phyloP scores from a whole-genome alignment of 2,329 filamentous ascomycete species.

The Arthrobotrys entomopaga region DNA sequence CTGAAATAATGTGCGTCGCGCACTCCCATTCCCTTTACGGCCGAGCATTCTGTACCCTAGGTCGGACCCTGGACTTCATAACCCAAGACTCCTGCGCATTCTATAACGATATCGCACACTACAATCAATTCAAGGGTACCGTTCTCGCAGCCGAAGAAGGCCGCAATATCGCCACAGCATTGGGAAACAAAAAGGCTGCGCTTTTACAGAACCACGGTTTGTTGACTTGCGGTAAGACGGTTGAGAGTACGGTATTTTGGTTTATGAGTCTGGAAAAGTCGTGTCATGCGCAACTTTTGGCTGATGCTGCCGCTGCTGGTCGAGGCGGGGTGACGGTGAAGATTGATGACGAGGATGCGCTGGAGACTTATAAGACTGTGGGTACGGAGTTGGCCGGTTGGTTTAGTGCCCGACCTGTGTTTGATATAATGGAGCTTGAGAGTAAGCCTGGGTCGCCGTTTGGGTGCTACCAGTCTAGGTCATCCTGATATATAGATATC shows the following conservation, averaged over 20 bases:
- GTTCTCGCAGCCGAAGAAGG: slow-evolving; percentile 68
- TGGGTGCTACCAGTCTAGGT: slow-evolving; percentile 33
- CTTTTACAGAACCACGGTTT: slow-evolving; percentile 69
- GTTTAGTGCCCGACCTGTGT: slow-evolving; percentile 77
- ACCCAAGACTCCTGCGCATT: slow-evolving; percentile 70
- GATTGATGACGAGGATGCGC: slow-evolving; percentile 75
- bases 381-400: slow-evolving; percentile 72
- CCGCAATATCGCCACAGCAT: slow-evolving; percentile 64
- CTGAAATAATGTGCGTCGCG: slow-evolving; percentile 70
- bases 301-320: slow-evolving; percentile 71
- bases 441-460: slow-evolving; percentile 65
- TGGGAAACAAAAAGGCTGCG: slow-evolving; percentile 67
- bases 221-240: slow-evolving; percentile 65
- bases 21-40: slow-evolving; percentile 71
- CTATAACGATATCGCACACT: slow-evolving; percentile 63
- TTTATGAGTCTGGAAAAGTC: slow-evolving; percentile 65
- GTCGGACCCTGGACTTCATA: slow-evolving; percentile 69
- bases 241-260: slow-evolving; percentile 69
- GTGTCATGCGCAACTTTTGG: slow-evolving; percentile 64
- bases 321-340: slow-evolving; percentile 73
- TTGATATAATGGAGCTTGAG: slow-evolving; percentile 71
- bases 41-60: slow-evolving; percentile 72
- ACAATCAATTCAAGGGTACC: slow-evolving; percentile 67
- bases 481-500: background rate
- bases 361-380: slow-evolving; percentile 73